phyloP scores from a whole-genome alignment of 2,329 filamentous ascomycete species.

The Verticillium isaacii region DNA sequence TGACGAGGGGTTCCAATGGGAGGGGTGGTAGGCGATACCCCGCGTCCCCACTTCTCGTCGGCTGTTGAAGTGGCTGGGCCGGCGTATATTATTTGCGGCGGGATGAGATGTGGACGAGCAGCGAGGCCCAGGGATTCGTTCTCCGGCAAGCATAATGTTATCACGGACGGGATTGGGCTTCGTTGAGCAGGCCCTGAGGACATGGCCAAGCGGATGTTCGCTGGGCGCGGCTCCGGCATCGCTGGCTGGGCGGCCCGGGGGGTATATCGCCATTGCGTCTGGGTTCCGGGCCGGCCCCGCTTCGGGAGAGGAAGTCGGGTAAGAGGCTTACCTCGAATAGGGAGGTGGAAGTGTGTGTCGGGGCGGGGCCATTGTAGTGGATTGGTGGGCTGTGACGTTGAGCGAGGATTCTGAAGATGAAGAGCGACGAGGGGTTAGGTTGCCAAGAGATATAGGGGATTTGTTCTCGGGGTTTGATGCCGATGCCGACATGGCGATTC shows the following conservation, averaged over 20 bases:
- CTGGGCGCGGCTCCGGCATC: not conserved
- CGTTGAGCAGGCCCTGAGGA: too few species aligned
- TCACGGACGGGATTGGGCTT: too few species aligned
- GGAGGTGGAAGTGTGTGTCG: not conserved
- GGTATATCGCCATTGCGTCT: not conserved
- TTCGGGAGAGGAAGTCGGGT: not conserved
- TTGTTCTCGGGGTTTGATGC: not conserved
- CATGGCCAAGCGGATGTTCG: not conserved
- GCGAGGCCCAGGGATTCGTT: not conserved
- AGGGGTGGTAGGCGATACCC: not conserved
- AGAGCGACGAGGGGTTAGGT: not conserved
- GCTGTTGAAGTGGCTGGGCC: not conserved
- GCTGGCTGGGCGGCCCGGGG: not conserved
- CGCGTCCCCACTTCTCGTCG: not conserved
- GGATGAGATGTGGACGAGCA: not conserved
- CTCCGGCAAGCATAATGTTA: too few species aligned
- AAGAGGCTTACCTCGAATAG: not conserved
- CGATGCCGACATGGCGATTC: not conserved
- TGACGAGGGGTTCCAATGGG: not conserved
- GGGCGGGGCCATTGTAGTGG: not conserved
- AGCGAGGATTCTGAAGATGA: not conserved
- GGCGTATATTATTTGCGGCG: not conserved
- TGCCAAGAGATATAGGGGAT: not conserved
- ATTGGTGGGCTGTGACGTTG: not conserved
- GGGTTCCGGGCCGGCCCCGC: not conserved